Evolutionary conservation across 371 early-diverging fungal species (phyloP).

Genomic region (Mortierella sp.): DNA sequence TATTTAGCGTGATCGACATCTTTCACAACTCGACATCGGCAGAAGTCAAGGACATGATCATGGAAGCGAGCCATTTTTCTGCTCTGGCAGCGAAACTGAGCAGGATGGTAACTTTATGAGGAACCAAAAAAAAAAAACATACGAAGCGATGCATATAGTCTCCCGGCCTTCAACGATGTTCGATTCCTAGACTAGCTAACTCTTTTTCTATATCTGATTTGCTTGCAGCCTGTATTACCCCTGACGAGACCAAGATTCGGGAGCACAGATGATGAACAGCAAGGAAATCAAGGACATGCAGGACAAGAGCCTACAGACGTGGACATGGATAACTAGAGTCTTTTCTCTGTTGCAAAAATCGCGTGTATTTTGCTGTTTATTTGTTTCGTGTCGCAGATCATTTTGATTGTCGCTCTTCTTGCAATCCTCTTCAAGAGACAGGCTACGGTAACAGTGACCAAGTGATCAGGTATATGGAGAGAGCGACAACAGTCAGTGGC

Average conservation of each 20-base stretch:
- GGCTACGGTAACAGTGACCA: no score
- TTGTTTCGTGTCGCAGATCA: neutral
- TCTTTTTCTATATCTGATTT: neutral
- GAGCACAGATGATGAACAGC: neutral
- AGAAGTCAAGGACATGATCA: conserved; percentile 19
- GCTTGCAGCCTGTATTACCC: no score
- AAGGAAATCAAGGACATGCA: neutral
- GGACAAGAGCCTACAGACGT: conserved; percentile 7
- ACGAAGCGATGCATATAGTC: no score
- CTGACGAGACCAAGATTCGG: neutral
- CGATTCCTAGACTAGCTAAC: neutral
- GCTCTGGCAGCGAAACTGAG: conserved; percentile 26
- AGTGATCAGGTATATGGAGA: no score
- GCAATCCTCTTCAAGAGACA: no score
- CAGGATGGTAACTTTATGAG: conserved; percentile 20
- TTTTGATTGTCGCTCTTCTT: no score
- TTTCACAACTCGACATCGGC: conserved; percentile 9
- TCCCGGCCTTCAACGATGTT: no score
- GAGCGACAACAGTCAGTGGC: no score
- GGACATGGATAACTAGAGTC: conserved; percentile 23
- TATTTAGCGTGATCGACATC: conserved; percentile 20
- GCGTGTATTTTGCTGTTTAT: neutral
- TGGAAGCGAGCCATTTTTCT: conserved; percentile 29
- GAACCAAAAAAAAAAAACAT: neutral
- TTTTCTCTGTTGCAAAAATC: no score